Evolutionary conservation across 2,329 filamentous ascomycete species (phyloP).

Genomic region (Ceratocystis variospora): DNA sequence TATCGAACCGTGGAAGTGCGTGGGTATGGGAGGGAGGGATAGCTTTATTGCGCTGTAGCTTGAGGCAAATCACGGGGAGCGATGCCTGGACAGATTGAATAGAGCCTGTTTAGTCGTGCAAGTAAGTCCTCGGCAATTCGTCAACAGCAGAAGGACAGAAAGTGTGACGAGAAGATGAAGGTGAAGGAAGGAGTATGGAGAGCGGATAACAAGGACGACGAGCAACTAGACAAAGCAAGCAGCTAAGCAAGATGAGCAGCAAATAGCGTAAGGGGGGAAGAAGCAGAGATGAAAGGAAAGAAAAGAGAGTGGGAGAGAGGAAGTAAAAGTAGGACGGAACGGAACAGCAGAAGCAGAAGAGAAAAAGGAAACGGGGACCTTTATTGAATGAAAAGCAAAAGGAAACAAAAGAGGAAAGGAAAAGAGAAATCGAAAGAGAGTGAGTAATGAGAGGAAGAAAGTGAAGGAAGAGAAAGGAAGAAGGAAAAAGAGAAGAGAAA

Average conservation of each 20-base stretch:
- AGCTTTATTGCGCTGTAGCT: neutral
- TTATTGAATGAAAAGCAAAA: neutral
- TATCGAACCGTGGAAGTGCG: neutral
- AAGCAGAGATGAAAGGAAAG: slow-evolving; percentile 17
- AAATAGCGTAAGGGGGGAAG: slow-evolving; percentile 21
- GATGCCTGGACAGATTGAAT: neutral
- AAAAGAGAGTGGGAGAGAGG: slow-evolving; percentile 22
- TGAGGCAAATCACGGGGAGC: neutral
- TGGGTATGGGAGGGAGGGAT: neutral
- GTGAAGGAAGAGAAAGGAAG: slow-evolving; percentile 7
- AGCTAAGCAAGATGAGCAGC: slow-evolving; percentile 19
- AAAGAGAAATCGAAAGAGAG: slow-evolving; percentile 22
- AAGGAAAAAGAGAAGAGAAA: slow-evolving; percentile 3
- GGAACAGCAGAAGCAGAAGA: slow-evolving; percentile 10
- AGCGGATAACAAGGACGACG: neutral
- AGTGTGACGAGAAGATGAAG: slow-evolving; percentile 24
- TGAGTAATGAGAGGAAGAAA: slow-evolving; percentile 12
- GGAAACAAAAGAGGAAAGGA: slow-evolving; percentile 21
- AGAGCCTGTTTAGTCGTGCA: neutral
- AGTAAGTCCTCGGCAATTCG: slow-evolving; percentile 20
- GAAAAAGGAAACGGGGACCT: slow-evolving; percentile 17
- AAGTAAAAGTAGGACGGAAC: slow-evolving; percentile 21
- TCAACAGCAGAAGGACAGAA: slow-evolving; percentile 26
- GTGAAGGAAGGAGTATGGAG: slow-evolving; percentile 20
- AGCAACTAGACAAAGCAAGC: slow-evolving; percentile 22